Evolutionary conservation across 1,139 yeast genomes (phyloP).

Genomic region (Candida sanyaensis): DNA sequence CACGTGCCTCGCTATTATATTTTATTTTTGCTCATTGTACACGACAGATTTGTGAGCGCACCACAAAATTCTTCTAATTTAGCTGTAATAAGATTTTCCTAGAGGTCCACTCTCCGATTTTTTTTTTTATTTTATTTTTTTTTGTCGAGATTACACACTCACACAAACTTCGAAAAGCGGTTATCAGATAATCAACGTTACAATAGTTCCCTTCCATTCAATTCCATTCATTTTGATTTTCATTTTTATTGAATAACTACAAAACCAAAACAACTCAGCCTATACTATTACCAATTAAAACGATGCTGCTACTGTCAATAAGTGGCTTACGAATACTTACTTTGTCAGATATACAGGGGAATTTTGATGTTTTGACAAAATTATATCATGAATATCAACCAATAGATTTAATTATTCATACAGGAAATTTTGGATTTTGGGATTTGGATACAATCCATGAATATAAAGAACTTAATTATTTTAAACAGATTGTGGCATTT

Average conservation of each 20-base stretch:
- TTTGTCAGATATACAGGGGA: conserved; percentile 38
- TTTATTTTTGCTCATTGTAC: not conserved
- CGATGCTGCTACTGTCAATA: conserved; percentile 3
- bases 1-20: not conserved
- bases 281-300: not conserved
- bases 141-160: conserved; percentile 1
- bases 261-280: too few species aligned
- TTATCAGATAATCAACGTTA: not conserved
- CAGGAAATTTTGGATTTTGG: conserved; percentile 82
- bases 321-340: conserved; percentile 21
- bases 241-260: too few species aligned
- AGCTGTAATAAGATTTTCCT: too few species aligned
- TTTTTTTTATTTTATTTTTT: not conserved
- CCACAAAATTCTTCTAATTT: not conserved
- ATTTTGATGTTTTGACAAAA: conserved; percentile 22
- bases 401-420: conserved; percentile 53
- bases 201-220: too few species aligned
- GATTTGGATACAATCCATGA: conserved; percentile 56
- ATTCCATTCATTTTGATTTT: too few species aligned
- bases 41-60: not conserved
- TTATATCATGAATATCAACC: conserved; percentile 21
- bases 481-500: conserved; percentile 69
- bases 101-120: not conserved
- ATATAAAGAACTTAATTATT: conserved; percentile 50
- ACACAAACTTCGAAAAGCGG: conserved; percentile 1